These are phyloP conservation scores for Vaccinium corymbosum DNA, from an alignment of 148 eudicot species.

Conservation along the genomic window DNA sequence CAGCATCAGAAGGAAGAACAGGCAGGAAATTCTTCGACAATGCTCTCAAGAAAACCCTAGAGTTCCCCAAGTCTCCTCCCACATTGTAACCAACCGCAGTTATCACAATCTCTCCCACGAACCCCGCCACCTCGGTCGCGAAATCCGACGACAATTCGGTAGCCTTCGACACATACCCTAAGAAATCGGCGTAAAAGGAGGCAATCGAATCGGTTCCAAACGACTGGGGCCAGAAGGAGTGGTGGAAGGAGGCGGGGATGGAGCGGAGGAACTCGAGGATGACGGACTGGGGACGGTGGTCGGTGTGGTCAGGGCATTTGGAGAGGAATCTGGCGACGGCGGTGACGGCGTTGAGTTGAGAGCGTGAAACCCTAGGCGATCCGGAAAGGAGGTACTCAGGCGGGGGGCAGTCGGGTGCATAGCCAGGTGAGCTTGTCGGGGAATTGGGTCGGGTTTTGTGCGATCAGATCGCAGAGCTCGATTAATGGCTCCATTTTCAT, in stretches of 20 bases:
- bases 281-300: conserved; percentile 42
- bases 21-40: conserved; percentile 61
- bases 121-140: conserved; percentile 52
- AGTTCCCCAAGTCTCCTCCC: conserved; percentile 33
- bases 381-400: conserved; percentile 44
- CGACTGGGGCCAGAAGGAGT: conserved; percentile 81
- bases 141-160: conserved; percentile 52
- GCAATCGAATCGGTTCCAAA: conserved; percentile 37
- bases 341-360: conserved; percentile 74
- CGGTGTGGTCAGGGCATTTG: conserved; percentile 44
- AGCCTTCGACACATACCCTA: conserved; percentile 49
- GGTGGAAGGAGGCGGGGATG: conserved; percentile 48
- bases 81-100: conserved; percentile 34
- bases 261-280: conserved; percentile 55
- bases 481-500: conserved; percentile 63
- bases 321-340: conserved; percentile 70
- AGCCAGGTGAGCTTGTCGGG: conserved; percentile 69
- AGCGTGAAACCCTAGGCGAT: conserved; percentile 61
- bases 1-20: conserved; percentile 43
- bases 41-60: conserved; percentile 60
- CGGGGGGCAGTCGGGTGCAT: conserved; percentile 68
- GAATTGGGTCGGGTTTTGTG: conserved; percentile 61
- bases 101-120: conserved; percentile 59
- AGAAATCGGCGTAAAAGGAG: conserved; percentile 52
- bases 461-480: conserved; percentile 84